Percentiles rank a stretch among this genome's conserved stretches.
These are phyloP conservation scores for Physcia stellaris DNA, from an alignment of 495 filamentous ascomycete genomes.

Conservation along the genomic window DNA sequence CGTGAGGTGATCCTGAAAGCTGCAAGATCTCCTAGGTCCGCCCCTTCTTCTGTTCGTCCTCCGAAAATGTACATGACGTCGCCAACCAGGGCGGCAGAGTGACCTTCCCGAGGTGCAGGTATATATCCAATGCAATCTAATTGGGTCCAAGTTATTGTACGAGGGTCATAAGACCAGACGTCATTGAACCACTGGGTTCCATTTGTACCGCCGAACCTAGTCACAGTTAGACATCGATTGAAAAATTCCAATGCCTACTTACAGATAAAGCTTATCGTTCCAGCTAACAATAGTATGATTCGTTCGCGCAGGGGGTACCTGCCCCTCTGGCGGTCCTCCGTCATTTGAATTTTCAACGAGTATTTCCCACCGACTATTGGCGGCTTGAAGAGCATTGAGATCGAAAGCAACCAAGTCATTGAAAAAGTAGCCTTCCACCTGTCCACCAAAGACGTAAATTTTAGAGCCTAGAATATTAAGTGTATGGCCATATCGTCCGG, in stretches of 20 bases:
- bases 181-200: constrained; percentile 95
- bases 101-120: constrained; percentile 82
- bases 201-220: constrained; percentile 90
- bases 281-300: constrained; percentile 91
- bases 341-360: constrained; percentile 66
- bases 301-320: constrained; percentile 79
- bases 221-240: constrained; percentile 2
- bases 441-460: constrained; percentile 93
- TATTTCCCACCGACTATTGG: constrained; percentile 85
- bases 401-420: constrained; percentile 97
- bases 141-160: constrained; percentile 66
- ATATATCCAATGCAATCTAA: constrained; percentile 97
- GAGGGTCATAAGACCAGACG: constrained; percentile 89
- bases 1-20: constrained; percentile 85
- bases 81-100: constrained; percentile 81
- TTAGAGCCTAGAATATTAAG: constrained; percentile 92
- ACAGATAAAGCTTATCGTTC: constrained; percentile 89
- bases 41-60: constrained; percentile 84
- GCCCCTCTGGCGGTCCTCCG: constrained; percentile 45
- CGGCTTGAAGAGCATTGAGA: constrained; percentile 78
- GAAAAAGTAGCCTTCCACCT: constrained; percentile 95
- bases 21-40: constrained; percentile 84
- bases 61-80: constrained; percentile 99
- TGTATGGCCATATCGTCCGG: constrained; percentile 91
- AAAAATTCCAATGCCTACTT: constrained; percentile 24